Conservation (phyloP, 345 rosid species). For the Populus deltoides region DNA sequence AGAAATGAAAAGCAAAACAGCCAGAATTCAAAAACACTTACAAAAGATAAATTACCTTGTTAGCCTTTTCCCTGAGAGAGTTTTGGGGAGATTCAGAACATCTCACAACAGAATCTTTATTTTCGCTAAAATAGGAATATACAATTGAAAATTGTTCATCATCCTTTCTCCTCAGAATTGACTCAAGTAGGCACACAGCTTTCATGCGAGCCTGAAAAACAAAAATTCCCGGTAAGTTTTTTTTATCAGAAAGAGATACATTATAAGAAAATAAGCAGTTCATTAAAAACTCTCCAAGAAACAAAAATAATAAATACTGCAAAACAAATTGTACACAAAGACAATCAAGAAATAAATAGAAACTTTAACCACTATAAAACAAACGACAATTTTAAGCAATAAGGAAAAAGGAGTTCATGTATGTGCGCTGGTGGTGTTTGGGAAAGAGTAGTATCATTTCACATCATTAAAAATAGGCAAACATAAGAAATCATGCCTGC, state of each 20-base stretch:
- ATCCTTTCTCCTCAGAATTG: slow-evolving; percentile 78
- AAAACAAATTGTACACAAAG: not conserved
- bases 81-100: slow-evolving; percentile 88
- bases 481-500: slow-evolving; percentile 58
- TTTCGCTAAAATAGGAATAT: slow-evolving; percentile 72
- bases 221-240: not conserved
- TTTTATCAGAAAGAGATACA: no score
- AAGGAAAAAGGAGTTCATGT: no score
- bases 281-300: no score
- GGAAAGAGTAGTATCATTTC: not conserved
- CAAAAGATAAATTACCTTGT: slow-evolving; percentile 44
- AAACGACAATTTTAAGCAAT: no score
- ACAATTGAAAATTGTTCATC: slow-evolving; percentile 58
- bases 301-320: no score
- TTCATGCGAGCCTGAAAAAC: slow-evolving; percentile 78
- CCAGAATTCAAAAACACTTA: not conserved
- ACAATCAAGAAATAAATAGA: not conserved
- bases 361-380: no score
- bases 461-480: slow-evolving; percentile 6
- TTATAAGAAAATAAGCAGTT: no score
- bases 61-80: slow-evolving; percentile 86
- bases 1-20: not conserved
- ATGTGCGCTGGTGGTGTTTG: slow-evolving; percentile 1
- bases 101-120: slow-evolving; percentile 53
- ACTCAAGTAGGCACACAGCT: slow-evolving; percentile 88